Conservation (phyloP, 1,284 basidiomycete species). For the Porphyrellus sp. region DNA sequence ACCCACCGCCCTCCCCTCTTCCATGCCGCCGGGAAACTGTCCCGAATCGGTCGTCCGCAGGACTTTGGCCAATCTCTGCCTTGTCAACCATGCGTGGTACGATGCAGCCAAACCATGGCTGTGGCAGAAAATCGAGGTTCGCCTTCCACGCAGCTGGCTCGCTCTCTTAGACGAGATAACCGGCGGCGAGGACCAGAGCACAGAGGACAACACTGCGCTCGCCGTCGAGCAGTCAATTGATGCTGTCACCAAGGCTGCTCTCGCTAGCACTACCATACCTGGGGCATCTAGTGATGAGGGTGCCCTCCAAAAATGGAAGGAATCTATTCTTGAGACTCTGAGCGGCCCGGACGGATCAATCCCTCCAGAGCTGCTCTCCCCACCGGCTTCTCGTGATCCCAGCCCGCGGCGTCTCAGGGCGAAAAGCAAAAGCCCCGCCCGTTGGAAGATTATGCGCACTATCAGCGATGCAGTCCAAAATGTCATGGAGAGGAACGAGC, state of each 20-base stretch:
- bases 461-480: constrained; percentile 72
- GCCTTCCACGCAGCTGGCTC: constrained; percentile 77
- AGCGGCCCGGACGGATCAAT: constrained; percentile 62
- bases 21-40: constrained; percentile 65
- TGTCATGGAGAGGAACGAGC: constrained; percentile 57
- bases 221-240: constrained; percentile 64
- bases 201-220: constrained; percentile 54
- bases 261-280: constrained; percentile 40
- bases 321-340: constrained; percentile 57
- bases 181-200: constrained; percentile 55
- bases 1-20: constrained; percentile 65
- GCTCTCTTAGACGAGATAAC: constrained; percentile 70
- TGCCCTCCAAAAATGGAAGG: constrained; percentile 52
- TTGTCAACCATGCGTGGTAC: constrained; percentile 71
- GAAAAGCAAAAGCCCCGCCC: constrained; percentile 74
- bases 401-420: constrained; percentile 68
- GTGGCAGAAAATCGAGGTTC: constrained; percentile 76
- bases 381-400: constrained; percentile 73
- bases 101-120: constrained; percentile 78
- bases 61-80: constrained; percentile 65
- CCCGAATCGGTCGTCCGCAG: constrained; percentile 58
- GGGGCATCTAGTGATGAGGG: constrained; percentile 38
- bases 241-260: constrained; percentile 57
- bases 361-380: constrained; percentile 69
- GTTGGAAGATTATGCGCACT: constrained; percentile 75